A percentile compares a stretch with the other conserved stretches of the same genome.
phyloP scores from a whole-genome alignment of 176 grass and related monocot species.

The Saccharum spontaneum region DNA sequence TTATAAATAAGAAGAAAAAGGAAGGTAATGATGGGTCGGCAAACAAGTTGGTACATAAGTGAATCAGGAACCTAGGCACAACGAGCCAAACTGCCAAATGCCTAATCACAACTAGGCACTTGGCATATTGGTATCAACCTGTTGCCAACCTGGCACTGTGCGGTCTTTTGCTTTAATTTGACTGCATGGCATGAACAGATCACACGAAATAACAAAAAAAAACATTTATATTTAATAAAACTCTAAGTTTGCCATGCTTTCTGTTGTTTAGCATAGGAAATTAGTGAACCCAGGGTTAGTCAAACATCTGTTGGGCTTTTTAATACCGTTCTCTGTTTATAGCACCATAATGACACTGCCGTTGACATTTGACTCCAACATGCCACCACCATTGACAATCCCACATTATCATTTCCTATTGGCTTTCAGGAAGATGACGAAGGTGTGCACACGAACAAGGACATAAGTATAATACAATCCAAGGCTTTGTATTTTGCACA shows the following conservation, averaged over 20 bases:
- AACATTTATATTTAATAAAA: background rate
- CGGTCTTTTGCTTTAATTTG: background rate
- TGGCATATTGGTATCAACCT: background rate
- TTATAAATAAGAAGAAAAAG: background rate
- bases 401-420: background rate
- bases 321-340: background rate
- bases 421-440: background rate
- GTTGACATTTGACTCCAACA: conserved; percentile 14
- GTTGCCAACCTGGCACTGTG: background rate
- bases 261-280: background rate
- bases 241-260: background rate
- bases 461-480: background rate
- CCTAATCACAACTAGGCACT: background rate
- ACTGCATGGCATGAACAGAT: background rate
- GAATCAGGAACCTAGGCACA: background rate
- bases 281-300: background rate
- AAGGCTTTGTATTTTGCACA: background rate
- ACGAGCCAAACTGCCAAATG: background rate
- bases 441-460: background rate
- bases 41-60: background rate
- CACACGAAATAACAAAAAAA: background rate
- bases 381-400: background rate
- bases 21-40: background rate
- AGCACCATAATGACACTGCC: background rate
- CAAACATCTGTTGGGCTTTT: background rate